Evolutionary conservation across 345 rosid species (phyloP), one percentile per base, ranked within the genome.

Genomic region (Kandelia obovata): DNA sequence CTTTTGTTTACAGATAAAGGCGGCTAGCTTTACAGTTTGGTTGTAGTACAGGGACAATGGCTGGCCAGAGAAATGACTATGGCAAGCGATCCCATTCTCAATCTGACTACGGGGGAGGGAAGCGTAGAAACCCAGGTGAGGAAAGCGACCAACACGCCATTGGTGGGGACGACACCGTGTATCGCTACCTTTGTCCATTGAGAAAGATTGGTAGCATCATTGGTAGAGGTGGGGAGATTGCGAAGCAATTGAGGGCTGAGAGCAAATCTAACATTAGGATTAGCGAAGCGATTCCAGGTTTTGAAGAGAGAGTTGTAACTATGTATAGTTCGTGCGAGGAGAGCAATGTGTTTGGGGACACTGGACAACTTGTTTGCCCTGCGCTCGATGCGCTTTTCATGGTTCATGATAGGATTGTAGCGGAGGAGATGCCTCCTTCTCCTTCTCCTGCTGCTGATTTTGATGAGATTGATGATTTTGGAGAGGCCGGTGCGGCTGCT

Each of bases 121-220:
- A 77, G 66, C 55, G 80, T 15, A 64, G 76, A 35, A 77, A 77
- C 70, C 80, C 73, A 19, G 67, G 75, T n/a, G 80, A 77, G 0
- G 72, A 72, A 6, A n/a, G 34, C 39, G 80, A 72, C 31, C 70
- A 49, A 49, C 58, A 68, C 65, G 56, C 64, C 30, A 68, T 77
- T n/a, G 72, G 70, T 1, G 59, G 26, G 13, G 80, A 77, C n/a
- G 80, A 77, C 26, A 72, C 80, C 9, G 80, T 77, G 19, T 77
- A 77, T 61, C 80, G 80, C 21, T 77, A 77, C 31, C 60, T 77
- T 17, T 77, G 80, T 39, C 80, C 80, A 9, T n/a, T 77, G 49
- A 67, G 76, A 59, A 77, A 72, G 72, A 77, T 77, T 35, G 80
- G 80, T 28, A 77, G 80, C 56, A 77, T 77, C 27, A 77, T 77